Evolutionary conservation across 2,329 filamentous ascomycete genomes (phyloP), one percentile per base, ranked within the genome.

Genomic region (Aschersonia sp.): DNA sequence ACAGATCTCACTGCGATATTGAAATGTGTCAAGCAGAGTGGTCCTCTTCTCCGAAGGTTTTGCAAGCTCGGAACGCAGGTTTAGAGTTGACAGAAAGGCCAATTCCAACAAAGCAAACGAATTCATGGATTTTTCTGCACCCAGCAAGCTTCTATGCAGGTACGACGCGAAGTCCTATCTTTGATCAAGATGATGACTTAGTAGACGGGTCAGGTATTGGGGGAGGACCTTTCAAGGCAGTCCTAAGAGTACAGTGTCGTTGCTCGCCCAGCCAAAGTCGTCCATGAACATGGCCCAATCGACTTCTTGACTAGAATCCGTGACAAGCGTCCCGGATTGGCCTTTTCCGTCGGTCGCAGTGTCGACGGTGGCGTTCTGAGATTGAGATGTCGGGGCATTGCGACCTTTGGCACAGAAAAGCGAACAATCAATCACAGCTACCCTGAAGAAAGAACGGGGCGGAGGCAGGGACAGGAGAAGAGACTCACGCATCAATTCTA

Each of bases 201-300:
- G 12, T 38, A 38, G 35, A 7, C 35, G 6, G 35, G 6, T 7
- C 12, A 12, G 12, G 35, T 7, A 12, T 38, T 38, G 35, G 12
- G 6, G 6, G 35, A 38, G 12, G 9, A 31, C 5, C 9, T 30
- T 2, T 53, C 53, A 60, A 31, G 58, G 53, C 12, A 61, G 52
- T 9, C 60, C 59, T 29, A 63, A 50, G 20, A 65, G 56, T 0
- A 64, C 54, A 4, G 57, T 51, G 1, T 61, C 59, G 5, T 60
- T 55, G 10, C 57, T 57, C 2, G 55, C 58, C 70, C 69, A 72
- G 50, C 70, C 69, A 54, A 73, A 72, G 44, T 74, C 71, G 48
- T 72, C 68, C 63, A 73, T 67, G 32, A 74, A 66, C 48, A 70
- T 66, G 50, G 68, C 65, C 71, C 71, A 74, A 56, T 74, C 71